Evolutionary conservation across 208 protist genomes (phyloP).

Genomic region (Crithidia sp.): DNA sequence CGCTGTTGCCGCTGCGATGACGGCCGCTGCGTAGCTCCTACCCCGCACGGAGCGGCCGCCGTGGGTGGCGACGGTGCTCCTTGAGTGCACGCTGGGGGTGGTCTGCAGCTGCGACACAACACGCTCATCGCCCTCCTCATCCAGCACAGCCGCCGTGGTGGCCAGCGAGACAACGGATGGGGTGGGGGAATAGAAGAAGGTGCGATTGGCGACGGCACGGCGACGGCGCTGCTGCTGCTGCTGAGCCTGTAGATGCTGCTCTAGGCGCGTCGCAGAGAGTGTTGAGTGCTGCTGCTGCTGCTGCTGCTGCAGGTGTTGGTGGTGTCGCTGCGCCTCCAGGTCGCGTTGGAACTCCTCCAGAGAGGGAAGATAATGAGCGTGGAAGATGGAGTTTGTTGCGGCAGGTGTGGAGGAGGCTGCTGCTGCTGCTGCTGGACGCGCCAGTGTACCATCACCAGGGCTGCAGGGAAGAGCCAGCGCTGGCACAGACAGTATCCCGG

Average conservation of each 20-base stretch:
- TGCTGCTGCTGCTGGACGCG: neutral
- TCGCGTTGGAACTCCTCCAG: conserved; percentile 43
- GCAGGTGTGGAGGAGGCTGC: neutral
- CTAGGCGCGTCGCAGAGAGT: conserved; percentile 30
- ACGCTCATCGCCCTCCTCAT: conserved; percentile 1
- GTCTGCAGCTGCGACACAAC: neutral
- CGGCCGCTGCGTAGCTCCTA: conserved; percentile 6
- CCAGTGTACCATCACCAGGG: neutral
- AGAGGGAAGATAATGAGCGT: conserved; percentile 38
- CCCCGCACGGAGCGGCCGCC: neutral
- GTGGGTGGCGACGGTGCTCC: neutral
- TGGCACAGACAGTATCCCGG: neutral
- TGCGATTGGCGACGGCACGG: conserved; percentile 19
- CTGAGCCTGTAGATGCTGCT: conserved; percentile 26
- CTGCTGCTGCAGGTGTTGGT: conserved; percentile 29
- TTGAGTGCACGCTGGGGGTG: neutral
- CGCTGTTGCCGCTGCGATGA: neutral
- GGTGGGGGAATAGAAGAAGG: conserved; percentile 31
- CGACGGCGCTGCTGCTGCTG: conserved; percentile 21
- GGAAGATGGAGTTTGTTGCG: conserved; percentile 23
- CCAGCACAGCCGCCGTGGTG: neutral
- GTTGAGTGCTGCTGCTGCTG: conserved; percentile 2
- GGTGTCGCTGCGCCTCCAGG: conserved; percentile 21
- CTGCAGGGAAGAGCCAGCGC: neutral
- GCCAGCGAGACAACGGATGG: conserved; percentile 22